Evolutionary conservation across 176 grass and related monocot genomes (phyloP).

Genomic region (Neostapfia colusana): DNA sequence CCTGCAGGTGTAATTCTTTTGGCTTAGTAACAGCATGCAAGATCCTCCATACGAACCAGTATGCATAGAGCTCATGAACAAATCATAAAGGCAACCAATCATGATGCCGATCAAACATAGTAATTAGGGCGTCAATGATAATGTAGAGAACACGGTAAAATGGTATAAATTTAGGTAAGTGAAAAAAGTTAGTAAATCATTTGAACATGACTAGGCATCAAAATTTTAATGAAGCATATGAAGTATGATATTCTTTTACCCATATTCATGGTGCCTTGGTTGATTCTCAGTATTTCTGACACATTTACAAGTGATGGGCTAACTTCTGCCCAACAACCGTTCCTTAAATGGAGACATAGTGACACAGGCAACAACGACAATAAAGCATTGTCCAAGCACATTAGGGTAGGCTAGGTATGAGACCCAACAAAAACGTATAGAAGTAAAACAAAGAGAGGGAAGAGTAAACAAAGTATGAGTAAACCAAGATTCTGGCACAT

Average conservation of each 20-base stretch:
- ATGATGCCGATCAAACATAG: background rate
- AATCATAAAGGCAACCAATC: slow-evolving; percentile 4
- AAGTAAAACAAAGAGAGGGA: too few species aligned
- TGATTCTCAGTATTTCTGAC: background rate
- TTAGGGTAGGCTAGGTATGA: too few species aligned
- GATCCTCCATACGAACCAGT: background rate
- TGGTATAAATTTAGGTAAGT: background rate
- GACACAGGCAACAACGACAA: background rate
- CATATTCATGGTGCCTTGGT: background rate
- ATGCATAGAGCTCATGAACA: background rate
- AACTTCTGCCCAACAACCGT: slow-evolving; percentile 7
- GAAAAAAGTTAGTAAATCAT: background rate
- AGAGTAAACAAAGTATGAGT: too few species aligned
- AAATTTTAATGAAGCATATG: background rate
- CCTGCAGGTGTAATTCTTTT: too few species aligned
- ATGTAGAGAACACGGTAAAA: background rate
- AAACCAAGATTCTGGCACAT: too few species aligned
- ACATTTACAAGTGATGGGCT: background rate
- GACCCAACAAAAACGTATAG: too few species aligned
- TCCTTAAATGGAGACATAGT: slow-evolving; percentile 12
- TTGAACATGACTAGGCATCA: background rate
- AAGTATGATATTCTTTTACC: background rate
- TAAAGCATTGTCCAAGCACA: too few species aligned
- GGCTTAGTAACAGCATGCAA: slow-evolving; percentile 3
- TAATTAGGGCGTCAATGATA: background rate